Percentiles rank a stretch among this genome's conserved stretches.
These are phyloP conservation scores for Elasticomyces elasticus DNA, from an alignment of 495 filamentous ascomycete species.

Conservation along the genomic window DNA sequence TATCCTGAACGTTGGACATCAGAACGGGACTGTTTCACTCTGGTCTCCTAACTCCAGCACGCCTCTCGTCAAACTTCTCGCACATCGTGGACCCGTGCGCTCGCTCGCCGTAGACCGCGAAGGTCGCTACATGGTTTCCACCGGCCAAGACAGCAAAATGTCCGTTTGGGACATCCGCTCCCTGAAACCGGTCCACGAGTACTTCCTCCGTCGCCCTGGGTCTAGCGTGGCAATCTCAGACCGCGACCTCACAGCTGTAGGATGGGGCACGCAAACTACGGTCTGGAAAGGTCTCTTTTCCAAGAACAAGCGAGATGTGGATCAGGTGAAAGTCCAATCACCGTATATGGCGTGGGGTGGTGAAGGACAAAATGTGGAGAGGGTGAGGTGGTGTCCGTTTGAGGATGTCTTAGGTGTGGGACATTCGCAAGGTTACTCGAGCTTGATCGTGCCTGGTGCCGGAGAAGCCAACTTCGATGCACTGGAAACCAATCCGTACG, in stretches of 20 bases:
- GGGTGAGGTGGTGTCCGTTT: conserved; percentile 83
- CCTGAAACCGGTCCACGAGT: conserved; percentile 83
- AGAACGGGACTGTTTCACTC: conserved; percentile 85
- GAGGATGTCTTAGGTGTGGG: conserved; percentile 83
- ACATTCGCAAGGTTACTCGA: conserved; percentile 79
- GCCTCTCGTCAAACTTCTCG: conserved; percentile 83
- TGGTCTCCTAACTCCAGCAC: conserved; percentile 92
- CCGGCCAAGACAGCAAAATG: conserved; percentile 86
- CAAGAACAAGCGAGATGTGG: conserved; percentile 43
- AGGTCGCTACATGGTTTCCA: conserved; percentile 90
- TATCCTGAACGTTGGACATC: conserved; percentile 80
- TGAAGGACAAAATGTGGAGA: conserved; percentile 70
- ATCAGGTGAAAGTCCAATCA: conserved; percentile 65
- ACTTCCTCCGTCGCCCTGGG: conserved; percentile 80
- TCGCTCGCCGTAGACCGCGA: conserved; percentile 75
- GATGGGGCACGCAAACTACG: conserved; percentile 82
- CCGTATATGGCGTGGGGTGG: conserved; percentile 94
- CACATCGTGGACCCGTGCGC: conserved; percentile 89
- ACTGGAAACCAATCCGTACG: conserved; percentile 91
- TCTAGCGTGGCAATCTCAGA: conserved; percentile 80
- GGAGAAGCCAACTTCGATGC: conserved; percentile 96
- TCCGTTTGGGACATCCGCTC: conserved; percentile 92
- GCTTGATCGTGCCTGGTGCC: conserved; percentile 80
- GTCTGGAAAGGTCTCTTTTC: conserved; percentile 84
- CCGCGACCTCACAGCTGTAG: conserved; percentile 72